Base-by-base conservation (phyloP, 768 basidiomycete genomes). In the Saitozyma sp. region DNA sequence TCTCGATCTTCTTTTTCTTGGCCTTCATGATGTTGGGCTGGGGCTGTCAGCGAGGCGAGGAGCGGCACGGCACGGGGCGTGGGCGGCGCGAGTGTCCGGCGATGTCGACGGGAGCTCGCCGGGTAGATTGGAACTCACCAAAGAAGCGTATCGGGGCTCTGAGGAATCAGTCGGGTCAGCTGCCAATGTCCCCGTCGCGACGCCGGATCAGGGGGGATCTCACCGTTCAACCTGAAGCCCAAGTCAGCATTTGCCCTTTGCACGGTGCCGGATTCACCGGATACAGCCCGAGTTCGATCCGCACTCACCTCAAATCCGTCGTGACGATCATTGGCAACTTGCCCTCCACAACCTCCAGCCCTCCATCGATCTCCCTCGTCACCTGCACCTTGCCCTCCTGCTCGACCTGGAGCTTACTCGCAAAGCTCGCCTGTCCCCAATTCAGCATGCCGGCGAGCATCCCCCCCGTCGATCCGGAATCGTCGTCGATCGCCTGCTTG, bases 401-500 rank as follows among this genome's bases (percentile, higher is more conserved):
- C 65, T 90, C 86, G 4, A 96, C 80, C 8, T 87, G 87, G n/a
- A 82, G 65, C 79, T 90, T 90, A 79, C 90, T 92, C 56, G 93
- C 96, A 78, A 91, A 98, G 66, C 92, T 94, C 48, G 91, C 96
- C 81, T 98, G 95, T 9, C 88, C 85, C 90, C 93, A 96, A 16
- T 86, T 87, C 71, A 97, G 80, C 73, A 98, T 82, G 1, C 92
- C 95, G 16, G 94, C 94, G 37, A 98, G 84, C 91, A 98, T 97
- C 79, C 96, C 94, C 0, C 95, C 95, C 11, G 95, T 97, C 82
- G 93, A 88, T 6, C 91, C 90, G 7, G 91, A 84, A 78, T 99
- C 96, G 71, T 95, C 94, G 81, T 99, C 96, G 69, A 99, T 99
- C 13, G 95, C 89, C 80, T 99, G 96, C 81, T 99, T 99, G 3